Evolutionary conservation across 2,329 filamentous ascomycete species (phyloP).

Genomic region (Botrytis medusae): DNA sequence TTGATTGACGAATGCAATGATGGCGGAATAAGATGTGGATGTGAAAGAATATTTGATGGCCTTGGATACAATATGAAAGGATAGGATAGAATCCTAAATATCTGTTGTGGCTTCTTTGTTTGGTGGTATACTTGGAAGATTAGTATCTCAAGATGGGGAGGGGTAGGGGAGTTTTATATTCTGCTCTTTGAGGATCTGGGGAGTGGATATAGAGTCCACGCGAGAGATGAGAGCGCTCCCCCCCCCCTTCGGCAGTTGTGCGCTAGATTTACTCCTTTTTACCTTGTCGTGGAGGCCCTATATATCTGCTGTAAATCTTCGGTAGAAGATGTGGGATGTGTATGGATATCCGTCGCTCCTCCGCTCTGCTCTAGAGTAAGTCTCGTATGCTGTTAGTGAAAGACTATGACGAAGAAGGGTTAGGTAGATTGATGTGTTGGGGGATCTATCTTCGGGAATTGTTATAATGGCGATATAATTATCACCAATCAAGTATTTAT

Average conservation of each 20-base stretch:
- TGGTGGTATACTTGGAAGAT: background rate
- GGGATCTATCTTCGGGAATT: no score
- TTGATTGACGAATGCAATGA: background rate
- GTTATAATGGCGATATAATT: fast-evolving
- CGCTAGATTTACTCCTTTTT: background rate
- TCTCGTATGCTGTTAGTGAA: background rate
- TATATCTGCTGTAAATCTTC: background rate
- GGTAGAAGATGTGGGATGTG: background rate
- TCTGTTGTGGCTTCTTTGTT: background rate
- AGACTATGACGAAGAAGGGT: no score
- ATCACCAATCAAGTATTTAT: background rate
- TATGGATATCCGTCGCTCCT: background rate
- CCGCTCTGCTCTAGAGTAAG: background rate
- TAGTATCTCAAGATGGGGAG: background rate
- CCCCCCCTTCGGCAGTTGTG: no score
- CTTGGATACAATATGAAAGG: no score
- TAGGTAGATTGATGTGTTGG: no score
- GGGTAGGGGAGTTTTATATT: background rate
- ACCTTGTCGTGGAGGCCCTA: background rate
- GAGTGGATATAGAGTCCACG: background rate
- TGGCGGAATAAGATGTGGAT: background rate
- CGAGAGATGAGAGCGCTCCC: background rate
- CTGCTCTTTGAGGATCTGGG: background rate
- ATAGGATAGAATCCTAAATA: background rate
- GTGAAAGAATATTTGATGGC: no score